phyloP scores from a whole-genome alignment of 192 early-diverging fungal genomes.

The Coemansia sp. region DNA sequence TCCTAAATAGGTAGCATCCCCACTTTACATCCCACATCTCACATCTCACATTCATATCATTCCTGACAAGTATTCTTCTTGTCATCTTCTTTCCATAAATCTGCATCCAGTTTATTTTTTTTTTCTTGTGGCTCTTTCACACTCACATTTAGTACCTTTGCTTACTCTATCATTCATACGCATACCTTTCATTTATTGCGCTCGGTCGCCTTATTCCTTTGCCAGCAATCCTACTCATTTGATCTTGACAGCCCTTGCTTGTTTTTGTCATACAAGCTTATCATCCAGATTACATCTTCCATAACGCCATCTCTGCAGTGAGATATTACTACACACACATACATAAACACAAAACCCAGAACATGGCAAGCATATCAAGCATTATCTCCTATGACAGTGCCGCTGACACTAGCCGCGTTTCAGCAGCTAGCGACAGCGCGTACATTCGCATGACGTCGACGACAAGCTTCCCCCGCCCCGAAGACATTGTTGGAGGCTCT shows the following conservation, averaged over 20 bases:
- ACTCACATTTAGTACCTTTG: conserved; percentile 3
- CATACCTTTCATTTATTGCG: neutral
- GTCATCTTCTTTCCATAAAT: neutral
- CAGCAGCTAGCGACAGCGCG: conserved; percentile 12
- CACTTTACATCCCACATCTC: neutral
- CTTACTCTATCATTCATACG: conserved; percentile 8
- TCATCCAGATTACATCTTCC: neutral
- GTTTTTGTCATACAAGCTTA: neutral
- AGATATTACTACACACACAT: conserved; percentile 12
- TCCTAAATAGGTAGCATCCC: neutral
- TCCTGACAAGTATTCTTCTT: neutral
- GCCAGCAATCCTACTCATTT: neutral
- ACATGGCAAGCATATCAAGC: conserved; percentile 53
- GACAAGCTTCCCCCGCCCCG: conserved; percentile 26
- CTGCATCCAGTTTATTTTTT: conserved; percentile 8
- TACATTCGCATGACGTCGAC: conserved; percentile 35
- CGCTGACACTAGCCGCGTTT: conserved; percentile 9
- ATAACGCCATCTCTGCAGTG: neutral
- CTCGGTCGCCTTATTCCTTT: conserved; percentile 1
- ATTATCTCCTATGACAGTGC: conserved; percentile 36
- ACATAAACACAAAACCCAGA: conserved; percentile 1
- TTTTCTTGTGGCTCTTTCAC: neutral
- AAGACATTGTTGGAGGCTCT: conserved; percentile 1
- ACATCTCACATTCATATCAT: conserved; percentile 6
- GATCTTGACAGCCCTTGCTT: neutral